These are phyloP conservation scores for Salix udensis DNA, from an alignment of 345 rosid species.

Conservation along the genomic window DNA sequence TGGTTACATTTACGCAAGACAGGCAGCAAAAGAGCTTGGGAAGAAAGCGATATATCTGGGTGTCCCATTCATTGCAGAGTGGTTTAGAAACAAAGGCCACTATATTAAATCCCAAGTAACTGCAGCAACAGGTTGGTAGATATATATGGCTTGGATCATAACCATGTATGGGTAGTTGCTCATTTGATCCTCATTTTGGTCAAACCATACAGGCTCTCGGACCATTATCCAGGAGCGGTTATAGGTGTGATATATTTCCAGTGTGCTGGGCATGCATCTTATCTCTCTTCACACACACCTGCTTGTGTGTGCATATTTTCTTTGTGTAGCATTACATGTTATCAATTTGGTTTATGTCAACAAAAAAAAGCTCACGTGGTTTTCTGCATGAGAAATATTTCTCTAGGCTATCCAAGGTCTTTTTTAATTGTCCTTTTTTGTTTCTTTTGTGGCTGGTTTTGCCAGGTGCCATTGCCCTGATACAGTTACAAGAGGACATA, in stretches of 20 bases:
- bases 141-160: constrained; percentile 14
- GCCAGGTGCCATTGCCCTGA: constrained; percentile 87
- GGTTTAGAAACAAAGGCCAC: constrained; percentile 98
- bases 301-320: not conserved
- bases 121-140: constrained; percentile 83
- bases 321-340: not conserved
- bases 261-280: not conserved
- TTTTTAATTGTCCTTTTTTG: not conserved
- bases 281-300: not conserved
- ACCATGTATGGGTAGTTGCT: constrained; percentile 1
- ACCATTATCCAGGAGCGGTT: not conserved
- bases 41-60: constrained; percentile 80
- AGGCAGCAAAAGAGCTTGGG: constrained; percentile 96
- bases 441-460: constrained; percentile 15
- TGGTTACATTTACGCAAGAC: constrained; percentile 87
- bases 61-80: constrained; percentile 90
- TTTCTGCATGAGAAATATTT: not conserved
- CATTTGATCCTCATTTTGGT: constrained; percentile 8
- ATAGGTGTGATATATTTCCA: not conserved
- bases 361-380: not conserved
- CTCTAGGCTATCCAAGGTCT: not conserved
- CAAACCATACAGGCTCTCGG: not conserved
- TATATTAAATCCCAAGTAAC: constrained; percentile 94
- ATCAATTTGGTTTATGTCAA: not conserved
- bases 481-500: constrained; percentile 98